Conservation (phyloP, 345 rosid species). For the Eucalyptus dawsonii region DNA sequence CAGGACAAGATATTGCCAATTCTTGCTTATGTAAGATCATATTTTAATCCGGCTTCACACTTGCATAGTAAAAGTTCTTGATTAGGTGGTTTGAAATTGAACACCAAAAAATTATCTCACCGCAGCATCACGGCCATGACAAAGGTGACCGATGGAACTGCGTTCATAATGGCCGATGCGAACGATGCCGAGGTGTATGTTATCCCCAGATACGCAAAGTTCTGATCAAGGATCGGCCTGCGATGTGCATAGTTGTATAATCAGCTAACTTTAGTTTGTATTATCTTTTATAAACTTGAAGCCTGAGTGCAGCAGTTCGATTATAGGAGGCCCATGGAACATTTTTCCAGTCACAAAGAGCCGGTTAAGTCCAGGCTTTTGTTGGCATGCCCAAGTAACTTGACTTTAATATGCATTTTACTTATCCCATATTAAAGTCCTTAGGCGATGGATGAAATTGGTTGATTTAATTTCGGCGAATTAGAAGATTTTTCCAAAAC, state of each 20-base stretch:
- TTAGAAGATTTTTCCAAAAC: neutral
- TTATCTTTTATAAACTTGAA: no score
- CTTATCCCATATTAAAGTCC: neutral
- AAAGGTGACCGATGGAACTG: constrained; percentile 70
- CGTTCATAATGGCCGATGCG: constrained; percentile 66
- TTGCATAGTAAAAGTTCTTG: neutral
- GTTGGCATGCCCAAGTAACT: neutral
- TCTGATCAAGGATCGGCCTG: constrained; percentile 78
- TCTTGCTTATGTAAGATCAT: neutral
- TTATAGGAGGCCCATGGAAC: neutral
- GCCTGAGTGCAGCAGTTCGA: no score
- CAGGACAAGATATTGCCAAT: neutral
- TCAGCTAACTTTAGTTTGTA: neutral
- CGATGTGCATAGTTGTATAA: neutral
- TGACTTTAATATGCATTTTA: neutral
- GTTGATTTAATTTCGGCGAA: neutral
- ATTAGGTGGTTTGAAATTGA: neutral
- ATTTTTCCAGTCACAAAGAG: neutral
- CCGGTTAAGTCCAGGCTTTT: neutral
- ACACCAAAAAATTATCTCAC: constrained; percentile 3
- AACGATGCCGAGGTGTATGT: constrained; percentile 59
- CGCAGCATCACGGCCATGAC: constrained; percentile 44
- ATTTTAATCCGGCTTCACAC: neutral
- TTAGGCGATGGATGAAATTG: neutral
- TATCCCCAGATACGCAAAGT: constrained; percentile 57